Base-by-base conservation (phyloP, 768 basidiomycete genomes). In the Mycena galopus region DNA sequence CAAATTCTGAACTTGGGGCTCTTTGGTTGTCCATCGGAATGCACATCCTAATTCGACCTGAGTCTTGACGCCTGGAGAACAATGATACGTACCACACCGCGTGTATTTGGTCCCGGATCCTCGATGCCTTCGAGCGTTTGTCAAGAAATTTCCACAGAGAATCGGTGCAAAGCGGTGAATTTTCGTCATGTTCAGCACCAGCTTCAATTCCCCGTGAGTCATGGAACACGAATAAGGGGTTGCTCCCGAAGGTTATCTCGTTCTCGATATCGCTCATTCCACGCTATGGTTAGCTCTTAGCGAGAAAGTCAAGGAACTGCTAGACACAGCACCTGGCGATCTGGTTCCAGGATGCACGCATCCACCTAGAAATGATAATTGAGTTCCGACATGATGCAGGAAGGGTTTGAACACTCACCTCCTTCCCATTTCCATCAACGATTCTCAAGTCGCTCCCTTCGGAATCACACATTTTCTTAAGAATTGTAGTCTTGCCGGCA, bases 181-280 rank as follows among this genome's bases (percentile, higher is more conserved):
- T 44, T 21, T 44, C 25, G 19, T 61, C 59, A 25, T 4, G 3
- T 8, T 61, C 39, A 12, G 39, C 42, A 25, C 59, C 42, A 17
- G 59, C 25, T 53, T 53, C 51, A 53, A 53, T 27, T 4, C 51
- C 51, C 25, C 51, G 25, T 9, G 51, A 53, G 17, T 61, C 59
- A 27, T 61, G 59, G 27, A 61, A 61, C 14, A 61, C 39, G 16
- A 61, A 61, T 39, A 44, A 42, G 4, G 59, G 59, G 42, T 44
- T 44, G 39, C 39, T 61, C 29, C 23, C 21, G 59, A 61, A 61
- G 17, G 59, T 61, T 44, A 30, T 44, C 39, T 61, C 59, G 39
- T 44, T 61, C 39, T 61, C 39, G 27, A 61, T 61, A 14, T 61
- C 59, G 19, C 59, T 61, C 59, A 61, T 61, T 61, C 59, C 59